A percentile compares a stretch with the other conserved stretches of the same genome.
Conservation (phyloP, 441 rosid genomes). For the Syzygium syzygioides region DNA sequence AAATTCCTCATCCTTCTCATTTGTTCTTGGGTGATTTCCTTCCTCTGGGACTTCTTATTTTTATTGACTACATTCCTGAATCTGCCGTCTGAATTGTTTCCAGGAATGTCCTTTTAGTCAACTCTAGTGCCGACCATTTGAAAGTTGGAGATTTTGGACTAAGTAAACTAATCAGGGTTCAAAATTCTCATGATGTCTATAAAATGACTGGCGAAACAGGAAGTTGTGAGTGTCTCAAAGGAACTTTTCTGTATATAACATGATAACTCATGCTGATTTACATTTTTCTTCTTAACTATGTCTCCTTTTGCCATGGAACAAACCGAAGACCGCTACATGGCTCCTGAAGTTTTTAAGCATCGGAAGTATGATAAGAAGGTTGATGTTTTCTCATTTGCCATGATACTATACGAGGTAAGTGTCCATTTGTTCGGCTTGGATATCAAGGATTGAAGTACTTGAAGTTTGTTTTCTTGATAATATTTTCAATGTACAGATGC, state of each 20-base stretch:
- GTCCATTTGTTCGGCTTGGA: not conserved
- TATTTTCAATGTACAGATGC: conserved; percentile 55
- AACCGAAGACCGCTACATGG: conserved; percentile 93
- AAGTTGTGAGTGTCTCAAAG: conserved; percentile 68
- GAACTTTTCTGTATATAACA: not conserved
- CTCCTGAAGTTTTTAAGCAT: conserved; percentile 98
- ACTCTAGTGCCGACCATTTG: conserved; percentile 89
- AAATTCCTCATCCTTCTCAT: not conserved
- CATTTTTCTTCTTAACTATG: conserved; percentile 4
- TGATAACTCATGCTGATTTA: not conserved
- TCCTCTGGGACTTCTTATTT: conserved; percentile 1
- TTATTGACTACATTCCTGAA: not conserved
- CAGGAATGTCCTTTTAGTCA: conserved; percentile 98
- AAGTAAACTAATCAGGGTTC: conserved; percentile 96
- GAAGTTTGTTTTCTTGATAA: conserved; percentile 14
- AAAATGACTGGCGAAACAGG: conserved; percentile 99
- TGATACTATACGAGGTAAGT: conserved; percentile 92
- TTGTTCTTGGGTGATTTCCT: not conserved
- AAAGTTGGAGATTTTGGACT: conserved; percentile 99
- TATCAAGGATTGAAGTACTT: conserved; percentile 3
- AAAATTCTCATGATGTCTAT: conserved; percentile 95
- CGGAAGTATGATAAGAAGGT: conserved; percentile 97
- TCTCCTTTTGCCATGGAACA: not conserved
- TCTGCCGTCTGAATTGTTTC: conserved; percentile 7
- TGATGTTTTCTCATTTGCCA: conserved; percentile 95